phyloP scores from a whole-genome alignment of 169 alveolate species.

The Plasmodium falciparum region DNA sequence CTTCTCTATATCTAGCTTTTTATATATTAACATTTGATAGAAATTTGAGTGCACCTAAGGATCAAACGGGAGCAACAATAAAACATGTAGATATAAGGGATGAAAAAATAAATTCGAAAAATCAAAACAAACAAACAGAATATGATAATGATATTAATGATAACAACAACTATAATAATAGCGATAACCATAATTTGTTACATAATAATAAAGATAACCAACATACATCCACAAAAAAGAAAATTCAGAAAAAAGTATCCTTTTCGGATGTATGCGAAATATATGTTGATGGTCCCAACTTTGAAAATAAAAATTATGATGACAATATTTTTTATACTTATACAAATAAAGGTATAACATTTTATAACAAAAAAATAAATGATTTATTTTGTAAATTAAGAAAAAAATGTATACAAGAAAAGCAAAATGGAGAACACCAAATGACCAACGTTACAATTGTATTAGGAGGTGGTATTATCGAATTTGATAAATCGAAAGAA shows the following conservation, averaged over 20 bases:
- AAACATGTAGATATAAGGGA: background rate
- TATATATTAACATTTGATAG: background rate
- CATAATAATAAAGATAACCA: no score
- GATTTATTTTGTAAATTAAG: background rate
- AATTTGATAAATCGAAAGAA: conserved; percentile 26
- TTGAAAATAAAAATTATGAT: no score
- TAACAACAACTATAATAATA: no score
- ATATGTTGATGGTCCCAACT: no score
- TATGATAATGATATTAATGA: no score
- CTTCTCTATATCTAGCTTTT: conserved; percentile 16
- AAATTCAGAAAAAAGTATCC: no score
- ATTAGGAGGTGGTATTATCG: conserved; percentile 60
- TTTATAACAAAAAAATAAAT: conserved; percentile 46
- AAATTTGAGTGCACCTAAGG: background rate
- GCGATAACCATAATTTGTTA: no score
- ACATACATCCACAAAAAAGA: no score
- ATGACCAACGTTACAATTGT: conserved; percentile 16
- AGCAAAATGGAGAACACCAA: background rate
- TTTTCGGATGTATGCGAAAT: no score
- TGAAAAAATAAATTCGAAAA: background rate
- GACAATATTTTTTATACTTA: no score
- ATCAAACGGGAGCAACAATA: background rate
- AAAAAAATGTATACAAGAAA: background rate
- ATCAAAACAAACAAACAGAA: no score
- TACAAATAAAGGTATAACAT: background rate